Percentiles rank a stretch among this genome's conserved stretches.
These are phyloP conservation scores for Mycena albidolilacea DNA, from an alignment of 768 basidiomycete genomes.

Conservation along the genomic window DNA sequence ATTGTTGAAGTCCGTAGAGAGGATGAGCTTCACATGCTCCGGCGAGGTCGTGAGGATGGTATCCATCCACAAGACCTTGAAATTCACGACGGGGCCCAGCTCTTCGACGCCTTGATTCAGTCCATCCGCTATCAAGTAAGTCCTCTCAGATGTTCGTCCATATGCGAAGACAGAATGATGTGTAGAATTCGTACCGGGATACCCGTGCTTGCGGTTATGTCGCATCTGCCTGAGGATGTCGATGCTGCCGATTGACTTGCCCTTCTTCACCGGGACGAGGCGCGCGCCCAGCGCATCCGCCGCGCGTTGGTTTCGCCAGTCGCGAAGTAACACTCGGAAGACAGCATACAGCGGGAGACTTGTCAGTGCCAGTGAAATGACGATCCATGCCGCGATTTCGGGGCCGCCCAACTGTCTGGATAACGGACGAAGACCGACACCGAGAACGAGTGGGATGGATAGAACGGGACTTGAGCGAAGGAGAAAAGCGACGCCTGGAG, in stretches of 20 bases:
- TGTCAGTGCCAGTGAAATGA: not conserved
- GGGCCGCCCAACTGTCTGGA: not conserved
- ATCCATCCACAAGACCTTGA: constrained; percentile 38
- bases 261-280: constrained; percentile 40
- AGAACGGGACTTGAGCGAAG: constrained; percentile 15
- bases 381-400: constrained; percentile 9
- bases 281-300: constrained; percentile 44
- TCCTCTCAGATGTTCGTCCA: not conserved
- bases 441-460: constrained; percentile 2
- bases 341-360: constrained; percentile 13
- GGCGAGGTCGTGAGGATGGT: constrained; percentile 40
- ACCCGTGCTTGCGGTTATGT: constrained; percentile 45
- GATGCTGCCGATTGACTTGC: constrained; percentile 47
- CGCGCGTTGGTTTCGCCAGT: constrained; percentile 23
- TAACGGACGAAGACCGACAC: not conserved
- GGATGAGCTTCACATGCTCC: constrained; percentile 46
- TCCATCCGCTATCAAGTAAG: constrained; percentile 22
- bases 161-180: too few relatives aligned
- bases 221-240: constrained; percentile 44
- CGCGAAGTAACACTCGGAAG: not conserved
- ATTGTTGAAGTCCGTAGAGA: constrained; percentile 47
- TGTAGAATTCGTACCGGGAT: constrained; percentile 45
- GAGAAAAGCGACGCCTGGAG: constrained; percentile 30
- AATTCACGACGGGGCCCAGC: constrained; percentile 37
- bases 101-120: constrained; percentile 24